These are phyloP conservation scores for Naganishia albida DNA, from an alignment of 1,284 basidiomycete genomes.

Conservation along the genomic window DNA sequence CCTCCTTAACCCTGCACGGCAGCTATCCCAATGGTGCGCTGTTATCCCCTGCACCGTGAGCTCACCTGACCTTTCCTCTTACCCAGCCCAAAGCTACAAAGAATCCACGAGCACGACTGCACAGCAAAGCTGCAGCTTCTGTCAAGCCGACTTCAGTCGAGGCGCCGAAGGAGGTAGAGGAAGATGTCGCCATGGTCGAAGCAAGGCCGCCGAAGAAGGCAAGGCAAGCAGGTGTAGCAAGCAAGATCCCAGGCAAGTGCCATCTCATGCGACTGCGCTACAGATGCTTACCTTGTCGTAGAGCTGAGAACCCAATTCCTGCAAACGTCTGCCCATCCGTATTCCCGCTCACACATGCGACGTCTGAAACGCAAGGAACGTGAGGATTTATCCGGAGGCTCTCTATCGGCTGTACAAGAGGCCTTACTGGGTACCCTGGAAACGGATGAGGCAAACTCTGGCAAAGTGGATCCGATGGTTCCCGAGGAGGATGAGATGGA, in stretches of 20 bases:
- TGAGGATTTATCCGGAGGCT: constrained; percentile 43
- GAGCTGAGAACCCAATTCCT: constrained; percentile 20
- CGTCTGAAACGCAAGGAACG: constrained; percentile 49
- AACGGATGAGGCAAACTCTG: constrained; percentile 2
- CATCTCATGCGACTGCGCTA: background rate
- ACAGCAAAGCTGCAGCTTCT: constrained; percentile 32
- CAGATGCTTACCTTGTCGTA: background rate
- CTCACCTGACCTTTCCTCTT: background rate
- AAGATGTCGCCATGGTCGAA: background rate
- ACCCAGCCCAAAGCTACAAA: constrained; percentile 33
- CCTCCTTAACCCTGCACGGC: too few relatives aligned
- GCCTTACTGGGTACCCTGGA: constrained; percentile 40
- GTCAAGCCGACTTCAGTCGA: constrained; percentile 15
- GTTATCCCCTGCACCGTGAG: background rate
- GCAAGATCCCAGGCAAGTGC: constrained; percentile 13
- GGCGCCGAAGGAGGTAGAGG: background rate
- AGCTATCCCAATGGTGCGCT: background rate
- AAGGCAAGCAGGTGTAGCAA: constrained; percentile 17
- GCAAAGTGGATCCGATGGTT: background rate
- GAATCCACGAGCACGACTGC: constrained; percentile 27
- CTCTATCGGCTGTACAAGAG: constrained; percentile 40
- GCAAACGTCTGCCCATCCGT: constrained; percentile 41
- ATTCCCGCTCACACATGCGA: constrained; percentile 49
- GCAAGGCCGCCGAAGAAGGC: constrained; percentile 5
- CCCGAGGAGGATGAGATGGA: constrained; percentile 20